A percentile compares a stretch with the other conserved stretches of the same genome.
phyloP scores from a whole-genome alignment of 129 eudicot species.

The Kitagawia praeruptora region DNA sequence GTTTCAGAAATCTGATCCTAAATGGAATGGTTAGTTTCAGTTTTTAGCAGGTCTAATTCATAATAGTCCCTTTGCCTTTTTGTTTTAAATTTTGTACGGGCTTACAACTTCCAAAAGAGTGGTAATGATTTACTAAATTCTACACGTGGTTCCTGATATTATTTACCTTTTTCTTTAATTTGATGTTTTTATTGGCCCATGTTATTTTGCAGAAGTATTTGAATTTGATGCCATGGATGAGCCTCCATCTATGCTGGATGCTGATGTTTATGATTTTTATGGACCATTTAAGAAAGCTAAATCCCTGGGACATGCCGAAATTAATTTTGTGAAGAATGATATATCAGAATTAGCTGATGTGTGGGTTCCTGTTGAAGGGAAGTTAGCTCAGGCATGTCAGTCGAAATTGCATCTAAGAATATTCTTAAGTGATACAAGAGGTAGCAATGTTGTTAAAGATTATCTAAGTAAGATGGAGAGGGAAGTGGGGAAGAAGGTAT shows the following conservation, averaged over 20 bases:
- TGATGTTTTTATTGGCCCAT: neutral
- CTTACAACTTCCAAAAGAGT: neutral
- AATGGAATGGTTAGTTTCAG: slow-evolving; percentile 71
- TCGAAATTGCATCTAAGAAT: slow-evolving; percentile 81
- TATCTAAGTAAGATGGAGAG: slow-evolving; percentile 85
- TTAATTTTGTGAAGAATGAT: slow-evolving; percentile 67
- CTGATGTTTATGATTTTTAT: slow-evolving; percentile 93
- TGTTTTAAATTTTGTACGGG: neutral
- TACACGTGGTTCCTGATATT: neutral
- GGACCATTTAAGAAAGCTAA: slow-evolving; percentile 91
- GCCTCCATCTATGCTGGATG: slow-evolving; percentile 78
- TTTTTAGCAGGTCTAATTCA: neutral
- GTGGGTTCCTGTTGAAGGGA: slow-evolving; percentile 85
- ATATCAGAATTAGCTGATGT: slow-evolving; percentile 82
- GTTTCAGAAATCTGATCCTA: slow-evolving; percentile 88
- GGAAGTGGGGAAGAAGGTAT: slow-evolving; percentile 97
- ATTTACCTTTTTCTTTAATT: neutral
- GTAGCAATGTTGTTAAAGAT: slow-evolving; percentile 66
- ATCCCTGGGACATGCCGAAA: slow-evolving; percentile 73
- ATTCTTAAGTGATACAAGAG: slow-evolving; percentile 68
- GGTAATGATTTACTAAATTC: neutral
- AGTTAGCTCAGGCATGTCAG: slow-evolving; percentile 94
- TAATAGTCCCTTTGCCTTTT: neutral
- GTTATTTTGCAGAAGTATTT: slow-evolving; percentile 65
- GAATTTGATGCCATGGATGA: slow-evolving; percentile 99